Evolutionary conservation across 257 asterid species (phyloP), one percentile per base, ranked within the genome.

Genomic region (Capsicum pubescens): DNA sequence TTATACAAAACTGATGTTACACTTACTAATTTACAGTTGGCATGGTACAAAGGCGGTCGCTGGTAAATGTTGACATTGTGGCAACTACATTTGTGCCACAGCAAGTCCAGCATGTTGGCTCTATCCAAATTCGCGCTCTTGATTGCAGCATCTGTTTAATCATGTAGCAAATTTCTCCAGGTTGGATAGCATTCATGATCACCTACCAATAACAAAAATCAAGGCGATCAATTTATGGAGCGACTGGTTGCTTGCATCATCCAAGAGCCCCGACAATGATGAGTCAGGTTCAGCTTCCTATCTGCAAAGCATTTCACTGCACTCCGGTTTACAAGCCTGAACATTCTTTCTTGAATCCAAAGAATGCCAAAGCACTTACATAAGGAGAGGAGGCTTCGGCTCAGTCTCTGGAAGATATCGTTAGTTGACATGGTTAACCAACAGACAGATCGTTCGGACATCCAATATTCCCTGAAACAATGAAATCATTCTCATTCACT

Each of bases 321-420:
- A 78, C 69, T 85, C 87, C 78, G 84, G 83, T 88, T 85, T 80
- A 68, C 86, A 89, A 81, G 85, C 91, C 88, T 83, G 87, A 86
- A 86, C 84, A 80, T 82, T 21, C 79, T 81, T 79, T 83, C 87
- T 67, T 83, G 85, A 82, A 70, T 64, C 76, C 85, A 86, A 84
- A 82, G 68, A 50, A 86, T 79, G 78, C 88, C 88, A 85, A 69
- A 85, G 61, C 82, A 69, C 63, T 84, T 83, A 74, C 87, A 11
- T 39, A 84, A 46, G 84, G 85, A 86, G 82, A 46, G 84, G 85
- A 86, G 82, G 86, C 85, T 87, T 83, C 81, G 84, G 83, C 64
- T 77, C 52, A 13, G 82, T 77, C 64, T 77, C 54, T 16, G 82
- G 50, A 32, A 54, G 64, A 54, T 77, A 54, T 77, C 52, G 46